Evolutionary conservation across 2,329 filamentous ascomycete species (phyloP), one percentile per base, ranked within the genome.

Genomic region (Exutisphaerella laricina): DNA sequence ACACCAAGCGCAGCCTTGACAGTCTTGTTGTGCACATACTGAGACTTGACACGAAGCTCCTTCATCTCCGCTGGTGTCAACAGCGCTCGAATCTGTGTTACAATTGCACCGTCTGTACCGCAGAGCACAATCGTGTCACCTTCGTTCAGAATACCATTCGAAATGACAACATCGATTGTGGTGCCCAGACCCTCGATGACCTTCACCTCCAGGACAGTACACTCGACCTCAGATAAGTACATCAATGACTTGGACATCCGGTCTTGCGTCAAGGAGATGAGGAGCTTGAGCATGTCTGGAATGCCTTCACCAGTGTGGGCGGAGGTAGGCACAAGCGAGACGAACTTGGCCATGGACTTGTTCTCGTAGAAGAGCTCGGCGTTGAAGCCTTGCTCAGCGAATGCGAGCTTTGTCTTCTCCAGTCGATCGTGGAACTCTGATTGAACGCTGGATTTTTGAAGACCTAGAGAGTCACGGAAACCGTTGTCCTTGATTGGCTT

Each of bases 251-350:
- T 87, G 33, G 92, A 90, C 88, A 98, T 97, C 59, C 92, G 85
- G 71, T 97, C 89, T 69, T 98, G 94, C 1, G 89, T 95, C 45
- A 98, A 77, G 58, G 85, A 82, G 37, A 94, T 72, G 55, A 98
- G 85, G 48, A 98, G 82, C 78, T 95, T 98, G 59, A 98, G 74
- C 88, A 98, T 90, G 67, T 98, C 92, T 17, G 92, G 92, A 55
- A 98, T 90, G 80, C 92, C 92, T 71, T 98, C 92, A 58, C 92
- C 94, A n/a, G 92, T 97, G 68, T 95, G 88, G 12, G 94, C 94
- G 3, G 92, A 97, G 3, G 94, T 98, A 29, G 92, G 92, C 39
- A 96, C 88, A 46, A 98, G 77, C n/a, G 92, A 98, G 45, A 98
- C 92, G 60, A 82, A 85, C 64, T 83, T 85, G 49, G 89, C 82